These are phyloP conservation scores for Marsdenia floribunda DNA, from an alignment of 257 asterid genomes.

Conservation along the genomic window DNA sequence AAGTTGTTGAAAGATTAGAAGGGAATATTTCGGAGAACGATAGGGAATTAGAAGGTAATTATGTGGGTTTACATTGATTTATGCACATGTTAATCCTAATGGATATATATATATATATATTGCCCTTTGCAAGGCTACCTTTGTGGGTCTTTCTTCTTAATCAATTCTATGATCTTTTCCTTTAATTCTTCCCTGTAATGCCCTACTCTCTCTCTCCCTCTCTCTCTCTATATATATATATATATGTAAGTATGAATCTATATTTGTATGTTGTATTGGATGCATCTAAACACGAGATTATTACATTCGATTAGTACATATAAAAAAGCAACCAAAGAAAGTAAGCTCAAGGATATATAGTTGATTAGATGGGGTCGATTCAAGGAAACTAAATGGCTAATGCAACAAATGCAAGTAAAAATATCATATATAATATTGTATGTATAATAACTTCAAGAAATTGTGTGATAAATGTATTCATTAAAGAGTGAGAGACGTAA, in stretches of 20 bases:
- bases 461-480: no score
- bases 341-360: background rate
- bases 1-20: slow-evolving; percentile 71
- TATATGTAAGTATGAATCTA: no score
- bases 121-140: background rate
- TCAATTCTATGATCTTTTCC: background rate
- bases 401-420: background rate
- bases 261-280: no score
- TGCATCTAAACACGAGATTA: no score
- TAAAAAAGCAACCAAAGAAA: no score
- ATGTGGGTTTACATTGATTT: slow-evolving; percentile 55
- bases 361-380: background rate
- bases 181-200: background rate
- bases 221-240: no score
- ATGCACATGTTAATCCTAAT: slow-evolving; percentile 35
- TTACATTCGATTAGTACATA: no score
- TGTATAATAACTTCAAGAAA: no score
- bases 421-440: no score
- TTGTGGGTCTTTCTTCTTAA: background rate
- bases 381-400: background rate
- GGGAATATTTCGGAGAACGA: slow-evolving; percentile 80
- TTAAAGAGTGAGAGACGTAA: no score
- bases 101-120: background rate
- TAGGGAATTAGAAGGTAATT: slow-evolving; percentile 74
- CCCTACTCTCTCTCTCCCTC: no score